phyloP scores from a whole-genome alignment of 768 basidiomycete species.

The Kwoniella sp. region DNA sequence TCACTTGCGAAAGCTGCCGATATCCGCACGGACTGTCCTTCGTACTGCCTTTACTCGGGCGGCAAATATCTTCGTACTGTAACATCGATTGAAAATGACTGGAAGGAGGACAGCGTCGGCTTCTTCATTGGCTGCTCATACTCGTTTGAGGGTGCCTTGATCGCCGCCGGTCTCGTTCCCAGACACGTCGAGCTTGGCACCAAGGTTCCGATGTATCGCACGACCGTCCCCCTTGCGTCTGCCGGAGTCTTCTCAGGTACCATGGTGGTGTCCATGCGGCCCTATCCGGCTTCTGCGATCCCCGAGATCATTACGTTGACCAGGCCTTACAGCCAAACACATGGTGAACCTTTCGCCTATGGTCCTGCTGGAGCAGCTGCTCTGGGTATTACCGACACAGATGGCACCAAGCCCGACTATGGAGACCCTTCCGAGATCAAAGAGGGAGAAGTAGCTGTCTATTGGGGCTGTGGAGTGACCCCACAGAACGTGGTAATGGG shows the following conservation, averaged over 20 bases:
- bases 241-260: slow-evolving; percentile 38
- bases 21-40: slow-evolving; percentile 38
- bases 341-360: slow-evolving; percentile 48
- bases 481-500: slow-evolving; percentile 44
- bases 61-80: slow-evolving; percentile 30
- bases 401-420: slow-evolving; percentile 34
- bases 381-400: slow-evolving; percentile 41
- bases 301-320: slow-evolving; percentile 30
- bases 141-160: slow-evolving; percentile 44
- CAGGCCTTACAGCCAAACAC: slow-evolving; percentile 35
- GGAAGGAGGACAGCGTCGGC: slow-evolving; percentile 43
- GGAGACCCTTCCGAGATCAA: slow-evolving; percentile 35
- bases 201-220: slow-evolving; percentile 43
- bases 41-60: slow-evolving; percentile 31
- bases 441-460: slow-evolving; percentile 47
- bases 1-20: slow-evolving; percentile 38
- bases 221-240: slow-evolving; percentile 16
- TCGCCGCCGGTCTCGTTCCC: slow-evolving; percentile 23
- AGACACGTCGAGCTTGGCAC: slow-evolving; percentile 35
- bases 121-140: slow-evolving; percentile 48
- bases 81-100: slow-evolving; percentile 28
- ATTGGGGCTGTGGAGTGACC: slow-evolving; percentile 49
- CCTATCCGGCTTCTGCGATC: slow-evolving; percentile 25
- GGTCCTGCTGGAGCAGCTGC: slow-evolving; percentile 27
- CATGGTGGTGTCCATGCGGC: slow-evolving; percentile 52